A percentile compares a stretch with the other conserved stretches of the same genome.
Evolutionary conservation across 1,139 yeast genomes (phyloP).

Genomic region (Meyerozyma guilliermondii): DNA sequence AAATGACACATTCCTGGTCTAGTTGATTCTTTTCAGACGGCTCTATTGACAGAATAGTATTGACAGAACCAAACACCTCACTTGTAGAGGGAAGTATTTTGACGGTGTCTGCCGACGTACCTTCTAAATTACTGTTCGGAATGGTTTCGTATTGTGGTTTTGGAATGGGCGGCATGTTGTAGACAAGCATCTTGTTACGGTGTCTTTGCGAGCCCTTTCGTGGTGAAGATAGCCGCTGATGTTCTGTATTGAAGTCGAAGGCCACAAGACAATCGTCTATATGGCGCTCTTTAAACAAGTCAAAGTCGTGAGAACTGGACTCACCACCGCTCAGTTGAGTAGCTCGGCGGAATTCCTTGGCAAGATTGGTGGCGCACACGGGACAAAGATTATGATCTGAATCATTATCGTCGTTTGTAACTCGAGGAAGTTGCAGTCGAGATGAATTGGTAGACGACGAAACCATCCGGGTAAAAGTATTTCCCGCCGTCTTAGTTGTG

Average conservation of each 20-base stretch:
- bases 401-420: conserved; percentile 12
- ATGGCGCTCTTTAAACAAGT: conserved; percentile 57
- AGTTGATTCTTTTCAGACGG: conserved; percentile 20
- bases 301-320: conserved; percentile 28
- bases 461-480: conserved; percentile 14
- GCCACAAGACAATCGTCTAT: conserved; percentile 61
- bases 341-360: conserved; percentile 38
- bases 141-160: conserved; percentile 36
- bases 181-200: conserved; percentile 81
- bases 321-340: conserved; percentile 14
- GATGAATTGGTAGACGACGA: conserved; percentile 29
- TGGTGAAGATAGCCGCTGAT: conserved; percentile 36
- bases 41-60: conserved; percentile 20
- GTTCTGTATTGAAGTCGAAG: conserved; percentile 59
- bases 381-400: conserved; percentile 41
- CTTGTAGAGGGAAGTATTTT: conserved; percentile 2
- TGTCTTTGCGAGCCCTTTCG: conserved; percentile 26
- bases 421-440: conserved; percentile 1
- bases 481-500: conserved; percentile 22
- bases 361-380: conserved; percentile 48
- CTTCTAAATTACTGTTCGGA: conserved; percentile 10
- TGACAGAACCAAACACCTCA: conserved; percentile 17
- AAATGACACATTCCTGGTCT: conserved; percentile 82
- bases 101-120: conserved; percentile 9
- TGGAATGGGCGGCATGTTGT: conserved; percentile 58